phyloP scores from a whole-genome alignment of 83 land plant genomes.

The Thuja plicata region DNA sequence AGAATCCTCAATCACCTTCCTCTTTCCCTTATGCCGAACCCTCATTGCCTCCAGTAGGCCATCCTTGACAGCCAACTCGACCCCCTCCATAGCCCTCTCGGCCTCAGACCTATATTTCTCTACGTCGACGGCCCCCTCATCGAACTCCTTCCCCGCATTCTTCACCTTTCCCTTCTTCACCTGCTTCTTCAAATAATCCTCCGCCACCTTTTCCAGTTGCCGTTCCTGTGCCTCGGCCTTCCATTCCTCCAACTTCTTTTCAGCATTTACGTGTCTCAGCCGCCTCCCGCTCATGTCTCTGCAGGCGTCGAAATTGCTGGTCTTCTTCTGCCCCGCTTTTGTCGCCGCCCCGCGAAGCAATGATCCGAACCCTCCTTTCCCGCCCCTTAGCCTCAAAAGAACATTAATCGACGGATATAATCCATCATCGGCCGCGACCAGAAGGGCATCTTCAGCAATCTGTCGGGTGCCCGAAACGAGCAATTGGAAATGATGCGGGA shows the following conservation, averaged over 20 bases:
- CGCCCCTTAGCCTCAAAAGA: slow-evolving; percentile 68
- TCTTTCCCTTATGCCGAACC: slow-evolving; percentile 30
- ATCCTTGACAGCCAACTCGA: slow-evolving; percentile 61
- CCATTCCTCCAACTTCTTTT: slow-evolving; percentile 97
- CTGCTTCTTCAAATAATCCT: slow-evolving; percentile 86
- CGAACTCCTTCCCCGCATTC: slow-evolving; percentile 18
- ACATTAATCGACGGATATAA: slow-evolving; percentile 31
- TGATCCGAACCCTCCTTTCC: slow-evolving; percentile 99
- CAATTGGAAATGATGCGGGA: slow-evolving; percentile 43
- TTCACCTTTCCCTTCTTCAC: slow-evolving; percentile 54
- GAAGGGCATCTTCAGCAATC: slow-evolving; percentile 22
- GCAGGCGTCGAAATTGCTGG: slow-evolving; percentile 97
- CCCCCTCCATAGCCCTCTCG: slow-evolving; percentile 56
- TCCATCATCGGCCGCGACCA: slow-evolving; percentile 14
- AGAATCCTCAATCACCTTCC: slow-evolving; percentile 32
- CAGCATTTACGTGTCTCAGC: slow-evolving; percentile 95
- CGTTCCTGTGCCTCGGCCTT: slow-evolving; percentile 74
- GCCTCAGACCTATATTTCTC: slow-evolving; percentile 66
- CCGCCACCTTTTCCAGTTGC: slow-evolving; percentile 73
- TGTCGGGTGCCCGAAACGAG: slow-evolving; percentile 37
- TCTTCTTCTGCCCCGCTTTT: slow-evolving; percentile 99
- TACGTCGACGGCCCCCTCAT: slow-evolving; percentile 41
- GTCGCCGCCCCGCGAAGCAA: slow-evolving; percentile 96
- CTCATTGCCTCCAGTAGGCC: slow-evolving; percentile 14
- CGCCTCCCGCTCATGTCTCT: slow-evolving; percentile 98